Evolutionary conservation across 2,329 filamentous ascomycete genomes (phyloP).

Genomic region (Trichoderma lentiforme): DNA sequence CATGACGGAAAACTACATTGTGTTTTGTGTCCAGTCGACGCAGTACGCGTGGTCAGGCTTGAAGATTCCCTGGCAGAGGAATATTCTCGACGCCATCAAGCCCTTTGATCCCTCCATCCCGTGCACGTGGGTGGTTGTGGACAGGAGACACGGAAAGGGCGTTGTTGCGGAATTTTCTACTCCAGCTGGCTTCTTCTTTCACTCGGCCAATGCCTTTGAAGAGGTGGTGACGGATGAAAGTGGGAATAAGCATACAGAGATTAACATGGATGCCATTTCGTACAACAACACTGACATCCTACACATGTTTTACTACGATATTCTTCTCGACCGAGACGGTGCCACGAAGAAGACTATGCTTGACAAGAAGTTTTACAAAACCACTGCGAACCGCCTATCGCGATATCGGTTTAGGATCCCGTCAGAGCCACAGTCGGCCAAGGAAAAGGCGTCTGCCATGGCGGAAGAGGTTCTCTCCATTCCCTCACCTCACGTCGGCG

Average conservation of each 20-base stretch:
- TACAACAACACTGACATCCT: slow-evolving; percentile 66
- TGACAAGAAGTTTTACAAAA: slow-evolving; percentile 38
- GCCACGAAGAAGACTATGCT: slow-evolving; percentile 43
- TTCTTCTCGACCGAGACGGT: slow-evolving; percentile 54
- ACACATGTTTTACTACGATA: slow-evolving; percentile 65
- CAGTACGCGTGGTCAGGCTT: slow-evolving; percentile 57
- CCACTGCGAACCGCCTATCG: slow-evolving; percentile 37
- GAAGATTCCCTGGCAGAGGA: slow-evolving; percentile 61
- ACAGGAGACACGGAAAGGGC: slow-evolving; percentile 59
- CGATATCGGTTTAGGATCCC: slow-evolving; percentile 44
- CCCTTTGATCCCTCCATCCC: slow-evolving; percentile 56
- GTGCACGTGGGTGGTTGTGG: slow-evolving; percentile 71
- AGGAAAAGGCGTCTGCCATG: slow-evolving; percentile 20
- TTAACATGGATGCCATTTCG: slow-evolving; percentile 63
- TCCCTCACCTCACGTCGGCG: slow-evolving; percentile 52
- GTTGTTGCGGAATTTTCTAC: slow-evolving; percentile 67
- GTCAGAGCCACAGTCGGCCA: not conserved
- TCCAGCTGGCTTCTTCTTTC: slow-evolving; percentile 72
- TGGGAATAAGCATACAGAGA: slow-evolving; percentile 36
- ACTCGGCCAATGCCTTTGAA: slow-evolving; percentile 75
- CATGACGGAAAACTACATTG: slow-evolving; percentile 65
- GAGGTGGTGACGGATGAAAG: slow-evolving; percentile 42
- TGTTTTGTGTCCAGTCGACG: slow-evolving; percentile 70
- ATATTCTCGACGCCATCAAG: slow-evolving; percentile 65
- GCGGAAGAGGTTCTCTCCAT: slow-evolving; percentile 44